These are phyloP conservation scores for Penicillium robsamsonii DNA, from an alignment of 495 filamentous ascomycete species.

Conservation along the genomic window DNA sequence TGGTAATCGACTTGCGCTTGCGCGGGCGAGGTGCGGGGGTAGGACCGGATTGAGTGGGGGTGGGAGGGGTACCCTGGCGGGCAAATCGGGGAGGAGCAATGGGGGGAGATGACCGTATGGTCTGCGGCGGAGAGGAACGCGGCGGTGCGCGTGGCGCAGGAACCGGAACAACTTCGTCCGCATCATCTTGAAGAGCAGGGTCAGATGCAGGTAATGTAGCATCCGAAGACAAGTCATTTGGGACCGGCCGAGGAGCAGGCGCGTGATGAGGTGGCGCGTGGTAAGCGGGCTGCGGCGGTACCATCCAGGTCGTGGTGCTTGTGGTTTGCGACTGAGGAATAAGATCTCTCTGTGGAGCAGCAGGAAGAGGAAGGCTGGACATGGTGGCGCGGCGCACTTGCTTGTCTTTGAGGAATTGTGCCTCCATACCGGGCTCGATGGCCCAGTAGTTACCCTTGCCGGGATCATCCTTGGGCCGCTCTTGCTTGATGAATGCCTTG, in stretches of 20 bases:
- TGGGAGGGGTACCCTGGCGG: constrained; percentile 74
- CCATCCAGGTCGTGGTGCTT: constrained; percentile 42
- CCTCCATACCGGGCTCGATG: constrained; percentile 83
- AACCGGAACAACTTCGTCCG: constrained; percentile 44
- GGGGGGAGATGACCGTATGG: constrained; percentile 86
- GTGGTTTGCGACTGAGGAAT: constrained; percentile 28
- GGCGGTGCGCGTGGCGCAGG: constrained; percentile 36
- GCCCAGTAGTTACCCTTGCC: constrained; percentile 99
- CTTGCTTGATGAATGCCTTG: constrained; percentile 95
- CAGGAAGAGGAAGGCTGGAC: constrained; percentile 44
- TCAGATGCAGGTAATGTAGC: constrained; percentile 92
- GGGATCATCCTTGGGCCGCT: constrained; percentile 94
- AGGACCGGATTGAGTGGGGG: constrained; percentile 57
- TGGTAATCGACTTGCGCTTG: constrained; percentile 70
- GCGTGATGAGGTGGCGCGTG: constrained; percentile 16
- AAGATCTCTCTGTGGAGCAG: constrained; percentile 35
- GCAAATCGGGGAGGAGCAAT: constrained; percentile 60
- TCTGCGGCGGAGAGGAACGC: constrained; percentile 60
- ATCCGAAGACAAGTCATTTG: constrained; percentile 78
- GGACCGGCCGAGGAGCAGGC: constrained; percentile 21
- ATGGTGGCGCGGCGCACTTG: constrained; percentile 56
- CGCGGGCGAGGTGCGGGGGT: constrained; percentile 53
- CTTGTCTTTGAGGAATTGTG: constrained; percentile 86
- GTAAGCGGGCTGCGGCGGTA: constrained; percentile 32
- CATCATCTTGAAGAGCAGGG: constrained; percentile 65